Percentiles rank a stretch among this genome's conserved stretches.
These are phyloP conservation scores for Caryocar brasiliense DNA, from an alignment of 441 rosid genomes.

Conservation along the genomic window DNA sequence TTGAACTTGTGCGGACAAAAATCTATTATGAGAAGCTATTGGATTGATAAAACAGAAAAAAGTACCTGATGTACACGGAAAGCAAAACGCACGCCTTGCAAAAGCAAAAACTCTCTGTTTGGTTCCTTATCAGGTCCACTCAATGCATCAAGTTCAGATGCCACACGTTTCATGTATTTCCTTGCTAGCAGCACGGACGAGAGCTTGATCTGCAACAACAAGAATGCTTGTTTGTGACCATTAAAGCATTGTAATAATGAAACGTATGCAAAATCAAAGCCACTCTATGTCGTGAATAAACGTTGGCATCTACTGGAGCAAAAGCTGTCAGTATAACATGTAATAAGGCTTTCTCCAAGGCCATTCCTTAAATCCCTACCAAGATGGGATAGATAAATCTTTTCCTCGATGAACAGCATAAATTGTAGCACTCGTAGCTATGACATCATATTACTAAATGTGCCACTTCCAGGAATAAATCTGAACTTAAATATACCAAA, in stretches of 20 bases:
- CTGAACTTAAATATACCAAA: not conserved
- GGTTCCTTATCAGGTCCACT: slow-evolving; percentile 82
- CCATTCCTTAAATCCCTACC: not conserved
- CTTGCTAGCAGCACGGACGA: slow-evolving; percentile 88
- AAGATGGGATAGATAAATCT: not conserved
- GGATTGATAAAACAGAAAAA: not conserved
- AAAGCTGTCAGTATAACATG: not conserved
- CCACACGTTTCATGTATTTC: slow-evolving; percentile 91
- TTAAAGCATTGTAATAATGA: too few relatives aligned
- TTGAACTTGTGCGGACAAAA: not conserved
- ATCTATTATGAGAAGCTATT: too few relatives aligned
- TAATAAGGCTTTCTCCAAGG: not conserved
- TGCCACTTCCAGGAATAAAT: too few relatives aligned
- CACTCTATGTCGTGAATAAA: too few relatives aligned
- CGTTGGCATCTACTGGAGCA: not conserved
- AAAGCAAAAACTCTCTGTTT: slow-evolving; percentile 77
- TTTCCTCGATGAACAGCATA: too few relatives aligned
- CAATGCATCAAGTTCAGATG: slow-evolving; percentile 70
- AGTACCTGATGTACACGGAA: slow-evolving; percentile 94
- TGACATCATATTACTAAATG: too few relatives aligned
- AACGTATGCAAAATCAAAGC: too few relatives aligned
- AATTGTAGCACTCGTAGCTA: too few relatives aligned
- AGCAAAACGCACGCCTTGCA: slow-evolving; percentile 92
- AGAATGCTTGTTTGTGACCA: not conserved
- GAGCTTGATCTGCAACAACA: slow-evolving; percentile 76